Evolutionary conservation across 139 green algal genomes (phyloP), one percentile per base, ranked within the genome.

Genomic region (Microglena sp.): DNA sequence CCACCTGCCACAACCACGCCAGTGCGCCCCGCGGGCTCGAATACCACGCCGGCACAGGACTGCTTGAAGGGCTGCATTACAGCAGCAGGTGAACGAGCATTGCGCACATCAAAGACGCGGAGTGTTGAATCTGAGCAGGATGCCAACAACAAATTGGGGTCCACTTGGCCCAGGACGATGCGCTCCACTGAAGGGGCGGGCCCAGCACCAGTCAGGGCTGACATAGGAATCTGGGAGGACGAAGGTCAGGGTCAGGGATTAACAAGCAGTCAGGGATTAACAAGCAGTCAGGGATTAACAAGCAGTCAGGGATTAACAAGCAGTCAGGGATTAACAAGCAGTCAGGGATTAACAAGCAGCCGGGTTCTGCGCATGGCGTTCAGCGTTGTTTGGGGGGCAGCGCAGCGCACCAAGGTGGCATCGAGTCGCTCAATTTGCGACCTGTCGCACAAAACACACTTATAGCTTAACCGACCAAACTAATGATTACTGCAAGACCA

Each of bases 81-180:
- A 34, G 77, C 56, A 36, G 68, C 77, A 22, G 77, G 69, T 21
- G 67, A 53, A 0, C 65, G 62, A n/a, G 60, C 31, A 7, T 70
- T 64, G 28, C 87, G 75, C 44, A 92, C 59, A 75, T 94, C 87
- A 44, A 86, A 93, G 46, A 94, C 57, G 26, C 76, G 74, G 50
- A 94, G 64, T 3, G 58, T 64, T 32, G 77, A 82, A 33, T 82
- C 72, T 1, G 44, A 53, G 64, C 83, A 84, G 8, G 74, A 72
- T 0, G 75, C 69, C 8, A 82, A 59, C 33, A 91, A 50, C 61
- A 88, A 62, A 26, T 71, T 73, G 3, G 75, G 74, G 68, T 83
- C 72, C 40, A 55, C 45, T 21, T 60, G 50, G 2, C 46, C 58
- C 7, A 73, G 58, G 2, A 58, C 2, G 33, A 73, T 57, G 56